Conservation (phyloP, 73 alveolate genomes). For the Paramecium pentaurelia region DNA sequence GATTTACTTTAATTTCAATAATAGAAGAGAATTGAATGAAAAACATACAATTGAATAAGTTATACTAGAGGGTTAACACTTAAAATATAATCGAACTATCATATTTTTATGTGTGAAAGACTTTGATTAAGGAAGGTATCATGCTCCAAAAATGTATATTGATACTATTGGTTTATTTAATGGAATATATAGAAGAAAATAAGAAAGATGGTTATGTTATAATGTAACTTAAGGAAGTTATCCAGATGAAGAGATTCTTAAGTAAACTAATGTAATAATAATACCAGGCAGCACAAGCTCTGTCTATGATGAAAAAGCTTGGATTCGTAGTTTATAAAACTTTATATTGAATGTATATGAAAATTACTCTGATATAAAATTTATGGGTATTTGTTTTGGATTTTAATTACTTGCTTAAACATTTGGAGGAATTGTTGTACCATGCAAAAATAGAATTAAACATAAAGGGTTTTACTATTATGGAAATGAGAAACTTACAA, state of each 20-base stretch:
- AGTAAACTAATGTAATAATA: neutral
- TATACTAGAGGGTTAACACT: neutral
- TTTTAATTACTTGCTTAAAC: neutral
- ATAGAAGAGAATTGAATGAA: neutral
- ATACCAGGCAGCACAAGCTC: conserved; percentile 28
- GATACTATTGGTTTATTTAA: conserved; percentile 12
- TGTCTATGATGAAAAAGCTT: conserved; percentile 1
- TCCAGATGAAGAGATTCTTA: neutral
- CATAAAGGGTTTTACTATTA: neutral
- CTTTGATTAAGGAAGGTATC: neutral
- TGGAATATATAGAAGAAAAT: conserved; percentile 16
- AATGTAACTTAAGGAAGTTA: neutral
- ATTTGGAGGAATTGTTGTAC: neutral
- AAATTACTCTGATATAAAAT: neutral
- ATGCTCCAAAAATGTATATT: neutral
- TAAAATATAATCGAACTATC: neutral
- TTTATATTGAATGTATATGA: neutral
- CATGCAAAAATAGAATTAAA: neutral
- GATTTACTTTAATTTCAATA: neutral
- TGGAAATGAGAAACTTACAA: neutral
- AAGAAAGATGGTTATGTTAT: neutral
- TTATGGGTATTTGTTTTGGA: conserved; percentile 22
- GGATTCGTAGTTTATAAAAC: neutral
- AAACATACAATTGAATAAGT: neutral
- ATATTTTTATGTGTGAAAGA: neutral